These are phyloP conservation scores for Chrysopogon serrulatus DNA, from an alignment of 176 grass and related monocot species.

Conservation along the genomic window DNA sequence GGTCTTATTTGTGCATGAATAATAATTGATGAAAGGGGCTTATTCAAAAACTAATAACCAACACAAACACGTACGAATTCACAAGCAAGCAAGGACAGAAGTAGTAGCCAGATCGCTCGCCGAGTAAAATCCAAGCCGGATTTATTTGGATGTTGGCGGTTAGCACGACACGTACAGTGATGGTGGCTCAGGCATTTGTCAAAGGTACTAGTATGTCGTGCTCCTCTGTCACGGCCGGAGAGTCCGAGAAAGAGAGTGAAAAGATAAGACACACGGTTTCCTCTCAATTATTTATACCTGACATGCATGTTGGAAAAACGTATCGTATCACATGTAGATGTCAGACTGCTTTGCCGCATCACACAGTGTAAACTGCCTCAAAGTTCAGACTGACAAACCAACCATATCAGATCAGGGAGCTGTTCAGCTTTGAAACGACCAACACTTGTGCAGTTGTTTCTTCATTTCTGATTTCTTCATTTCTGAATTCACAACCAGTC, in stretches of 20 bases:
- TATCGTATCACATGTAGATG: neutral
- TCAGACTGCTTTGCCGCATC: neutral
- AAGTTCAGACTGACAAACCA: neutral
- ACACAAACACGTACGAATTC: neutral
- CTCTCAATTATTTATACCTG: neutral
- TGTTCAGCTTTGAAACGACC: neutral
- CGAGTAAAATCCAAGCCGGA: neutral
- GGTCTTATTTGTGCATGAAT: too few species aligned
- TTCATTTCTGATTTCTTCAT: too few species aligned
- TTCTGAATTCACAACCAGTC: too few species aligned
- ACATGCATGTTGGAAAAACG: constrained; percentile 3
- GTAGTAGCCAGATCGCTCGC: neutral
- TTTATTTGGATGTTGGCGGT: neutral
- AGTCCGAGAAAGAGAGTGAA: neutral
- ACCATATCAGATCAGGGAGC: neutral
- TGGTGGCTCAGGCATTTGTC: neutral
- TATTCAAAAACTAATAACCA: too few species aligned
- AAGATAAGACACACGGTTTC: neutral
- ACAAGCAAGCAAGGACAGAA: neutral
- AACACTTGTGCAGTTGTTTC: neutral
- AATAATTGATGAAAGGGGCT: too few species aligned
- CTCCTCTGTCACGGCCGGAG: constrained; percentile 9
- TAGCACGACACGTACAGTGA: neutral
- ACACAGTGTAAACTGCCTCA: too few species aligned
- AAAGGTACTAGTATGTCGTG: constrained; percentile 14